A percentile compares a stretch with the other conserved stretches of the same genome.
Evolutionary conservation across 2,329 filamentous ascomycete species (phyloP).

Genomic region (Lasiodiplodia gonubiensis): DNA sequence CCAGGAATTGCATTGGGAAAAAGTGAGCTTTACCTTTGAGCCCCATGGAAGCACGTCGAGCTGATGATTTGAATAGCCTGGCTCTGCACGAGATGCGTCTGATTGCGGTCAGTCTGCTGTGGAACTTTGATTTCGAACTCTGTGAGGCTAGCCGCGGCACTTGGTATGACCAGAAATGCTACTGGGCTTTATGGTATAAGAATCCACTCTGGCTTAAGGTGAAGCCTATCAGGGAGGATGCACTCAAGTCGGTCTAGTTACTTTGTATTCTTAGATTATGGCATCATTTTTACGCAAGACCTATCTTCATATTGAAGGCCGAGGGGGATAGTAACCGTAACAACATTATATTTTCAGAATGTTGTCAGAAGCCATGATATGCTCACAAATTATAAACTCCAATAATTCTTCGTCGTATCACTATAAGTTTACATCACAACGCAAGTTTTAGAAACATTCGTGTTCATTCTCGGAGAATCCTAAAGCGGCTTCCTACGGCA

Average conservation of each 20-base stretch:
- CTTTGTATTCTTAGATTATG: too few relatives aligned
- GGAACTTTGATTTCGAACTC: constrained; percentile 47
- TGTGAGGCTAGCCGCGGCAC: constrained; percentile 30
- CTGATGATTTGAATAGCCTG: constrained; percentile 35
- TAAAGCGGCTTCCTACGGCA: too few relatives aligned
- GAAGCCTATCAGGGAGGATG: neutral
- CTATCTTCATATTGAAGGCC: too few relatives aligned
- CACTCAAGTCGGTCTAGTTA: neutral
- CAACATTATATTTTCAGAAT: too few relatives aligned
- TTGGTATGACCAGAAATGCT: neutral
- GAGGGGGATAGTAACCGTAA: too few relatives aligned
- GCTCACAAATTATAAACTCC: too few relatives aligned
- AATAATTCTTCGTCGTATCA: too few relatives aligned
- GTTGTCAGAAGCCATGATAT: too few relatives aligned
- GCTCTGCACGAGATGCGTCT: constrained; percentile 50
- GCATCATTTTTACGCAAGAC: too few relatives aligned
- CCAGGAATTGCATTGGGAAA: constrained; percentile 46
- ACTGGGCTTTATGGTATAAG: constrained; percentile 38
- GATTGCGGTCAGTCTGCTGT: constrained; percentile 45
- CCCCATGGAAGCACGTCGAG: neutral
- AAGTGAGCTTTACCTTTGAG: constrained; percentile 38
- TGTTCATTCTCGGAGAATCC: too few relatives aligned
- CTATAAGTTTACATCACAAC: too few relatives aligned
- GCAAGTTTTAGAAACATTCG: too few relatives aligned
- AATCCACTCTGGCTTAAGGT: neutral